Evolutionary conservation across 129 eudicot species (phyloP), one percentile per base, ranked within the genome.

Genomic region (Arctium minus): DNA sequence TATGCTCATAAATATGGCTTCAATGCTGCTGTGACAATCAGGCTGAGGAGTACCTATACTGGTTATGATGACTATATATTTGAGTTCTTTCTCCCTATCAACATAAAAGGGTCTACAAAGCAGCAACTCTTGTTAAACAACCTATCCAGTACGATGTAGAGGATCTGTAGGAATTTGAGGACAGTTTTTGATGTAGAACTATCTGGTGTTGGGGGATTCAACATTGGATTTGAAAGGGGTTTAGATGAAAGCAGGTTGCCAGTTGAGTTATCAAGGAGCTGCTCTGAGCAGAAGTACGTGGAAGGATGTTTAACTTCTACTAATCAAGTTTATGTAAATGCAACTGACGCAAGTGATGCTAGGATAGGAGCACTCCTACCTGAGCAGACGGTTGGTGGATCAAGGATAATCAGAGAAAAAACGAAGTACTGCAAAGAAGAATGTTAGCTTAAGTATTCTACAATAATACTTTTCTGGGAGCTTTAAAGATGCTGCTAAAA

Each of bases 391-490:
- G 80, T 72, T 65, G 50, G 84, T 81, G 92, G 89, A 80, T 77
- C 93, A 53, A 91, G 81, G 81, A 73, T 88, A 70, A 53, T 67
- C 77, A 17, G 97, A 91, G 86, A 92, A 90, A 82, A 92, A 87
- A 67, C 87, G 96, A 74, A 89, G 91, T 84, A 86, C 89, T 35
- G 88, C 91, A 10, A 97, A 95, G 84, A 95, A 91, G 79, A 86
- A 85, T 79, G 94, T 95, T 18, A 91, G 97, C 73, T 85, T 92
- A 78, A 84, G 87, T 81, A 97, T 92, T 69, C 91, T 95, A 71
- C 98, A 95, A 80, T 94, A 95, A 78, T 91, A 91, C 79, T 95
- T 95, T 83, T 88, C 97, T 46, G 98, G 98, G 17, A 95, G 97
- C 85, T 93, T 92, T 17, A 95, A 95, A 86, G 93, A 95, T 90